These are phyloP conservation scores for Irpex rosettiformis DNA, from an alignment of 1,284 basidiomycete species.

Conservation along the genomic window DNA sequence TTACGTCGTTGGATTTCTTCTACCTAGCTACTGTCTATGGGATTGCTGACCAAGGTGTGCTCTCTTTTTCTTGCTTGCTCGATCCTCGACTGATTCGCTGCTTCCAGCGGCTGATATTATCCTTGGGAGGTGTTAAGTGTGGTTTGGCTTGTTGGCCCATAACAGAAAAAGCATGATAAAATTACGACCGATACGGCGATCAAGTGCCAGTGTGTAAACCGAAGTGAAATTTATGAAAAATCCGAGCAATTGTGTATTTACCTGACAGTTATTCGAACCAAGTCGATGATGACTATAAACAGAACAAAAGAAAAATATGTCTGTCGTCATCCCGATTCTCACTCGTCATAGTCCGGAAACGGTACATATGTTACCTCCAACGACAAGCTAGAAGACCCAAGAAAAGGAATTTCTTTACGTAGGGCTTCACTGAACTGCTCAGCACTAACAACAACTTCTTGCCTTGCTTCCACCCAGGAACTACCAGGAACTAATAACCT, in stretches of 20 bases:
- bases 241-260: no score
- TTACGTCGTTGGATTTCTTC: no score
- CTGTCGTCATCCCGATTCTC: no score
- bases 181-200: no score
- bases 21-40: conserved; percentile 25
- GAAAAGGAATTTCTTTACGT: neutral
- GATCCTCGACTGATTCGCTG: neutral
- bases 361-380: neutral
- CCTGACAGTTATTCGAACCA: no score
- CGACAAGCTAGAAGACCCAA: neutral
- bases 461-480: neutral
- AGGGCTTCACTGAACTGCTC: neutral
- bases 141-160: neutral
- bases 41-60: conserved; percentile 29
- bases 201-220: no score
- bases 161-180: neutral
- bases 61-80: neutral
- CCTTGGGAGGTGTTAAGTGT: conserved; percentile 10
- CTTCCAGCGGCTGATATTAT: conserved; percentile 29
- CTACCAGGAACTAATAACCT: no score
- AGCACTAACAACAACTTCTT: neutral
- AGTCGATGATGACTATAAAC: no score
- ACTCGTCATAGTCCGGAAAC: no score
- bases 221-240: no score
- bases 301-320: no score